These are phyloP conservation scores for Epichloe gansuensis DNA, from an alignment of 2,329 filamentous ascomycete genomes.

Conservation along the genomic window DNA sequence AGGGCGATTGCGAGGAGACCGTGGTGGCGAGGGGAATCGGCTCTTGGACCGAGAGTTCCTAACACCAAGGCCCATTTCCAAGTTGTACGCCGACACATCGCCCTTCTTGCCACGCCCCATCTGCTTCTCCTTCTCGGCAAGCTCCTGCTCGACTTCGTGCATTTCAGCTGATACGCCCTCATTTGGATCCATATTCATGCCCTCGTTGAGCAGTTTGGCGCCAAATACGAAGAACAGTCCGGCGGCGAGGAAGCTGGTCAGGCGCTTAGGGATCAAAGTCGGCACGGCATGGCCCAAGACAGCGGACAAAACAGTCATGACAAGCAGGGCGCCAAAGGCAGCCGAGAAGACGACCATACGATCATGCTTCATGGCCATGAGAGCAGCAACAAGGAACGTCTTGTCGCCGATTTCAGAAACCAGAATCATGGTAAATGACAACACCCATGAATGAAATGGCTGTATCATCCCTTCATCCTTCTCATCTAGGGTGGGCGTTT, in stretches of 20 bases:
- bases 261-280: slow-evolving; percentile 74
- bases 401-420: slow-evolving; percentile 97
- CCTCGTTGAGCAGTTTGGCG: slow-evolving; percentile 70
- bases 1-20: slow-evolving; percentile 70
- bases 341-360: slow-evolving; percentile 88
- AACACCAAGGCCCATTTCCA: slow-evolving; percentile 66
- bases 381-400: slow-evolving; percentile 89
- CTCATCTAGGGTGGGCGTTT: slow-evolving; percentile 20
- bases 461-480: slow-evolving; percentile 55
- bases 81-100: slow-evolving; percentile 53
- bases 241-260: slow-evolving; percentile 80
- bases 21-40: slow-evolving; percentile 66
- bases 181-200: slow-evolving; percentile 74
- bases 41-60: slow-evolving; percentile 63
- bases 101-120: slow-evolving; percentile 42
- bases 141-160: slow-evolving; percentile 88
- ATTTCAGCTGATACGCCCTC: slow-evolving; percentile 95
- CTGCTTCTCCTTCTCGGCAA: slow-evolving; percentile 86
- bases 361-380: slow-evolving; percentile 99
- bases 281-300: slow-evolving; percentile 87
- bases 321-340: slow-evolving; percentile 79
- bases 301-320: slow-evolving; percentile 92
- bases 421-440: slow-evolving; percentile 94
- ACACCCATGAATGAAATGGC: slow-evolving; percentile 75
- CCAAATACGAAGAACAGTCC: slow-evolving; percentile 85